Evolutionary conservation across 345 rosid species (phyloP).

Genomic region (Salix dunnii): DNA sequence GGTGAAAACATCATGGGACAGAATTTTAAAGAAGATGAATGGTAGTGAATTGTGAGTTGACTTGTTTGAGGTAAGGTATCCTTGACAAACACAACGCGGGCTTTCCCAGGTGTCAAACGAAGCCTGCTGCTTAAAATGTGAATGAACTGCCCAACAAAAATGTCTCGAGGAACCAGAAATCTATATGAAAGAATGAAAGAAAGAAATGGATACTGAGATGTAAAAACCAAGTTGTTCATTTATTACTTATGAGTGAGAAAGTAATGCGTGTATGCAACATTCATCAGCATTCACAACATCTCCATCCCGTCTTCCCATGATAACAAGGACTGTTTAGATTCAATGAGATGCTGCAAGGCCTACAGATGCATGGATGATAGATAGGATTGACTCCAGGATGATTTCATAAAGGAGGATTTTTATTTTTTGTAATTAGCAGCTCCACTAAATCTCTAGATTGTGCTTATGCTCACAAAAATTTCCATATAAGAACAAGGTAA

Average conservation of each 20-base stretch:
- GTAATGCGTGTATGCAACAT: too few relatives aligned
- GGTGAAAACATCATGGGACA: neutral
- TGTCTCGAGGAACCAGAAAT: conserved; percentile 82
- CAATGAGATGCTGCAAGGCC: neutral
- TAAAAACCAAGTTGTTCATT: too few relatives aligned
- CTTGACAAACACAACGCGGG: conserved; percentile 63
- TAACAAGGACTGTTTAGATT: neutral
- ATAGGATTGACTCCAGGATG: neutral
- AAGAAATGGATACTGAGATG: too few relatives aligned
- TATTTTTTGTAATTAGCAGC: too few relatives aligned
- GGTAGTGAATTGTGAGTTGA: neutral
- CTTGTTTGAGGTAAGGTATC: conserved; percentile 84
- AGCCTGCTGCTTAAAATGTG: conserved; percentile 68
- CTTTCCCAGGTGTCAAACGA: conserved; percentile 10
- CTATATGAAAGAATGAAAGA: conserved; percentile 28
- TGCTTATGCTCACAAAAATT: too few relatives aligned
- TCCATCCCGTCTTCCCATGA: conserved; percentile 73
- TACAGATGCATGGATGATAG: too few relatives aligned
- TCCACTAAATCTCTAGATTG: too few relatives aligned
- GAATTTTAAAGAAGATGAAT: neutral
- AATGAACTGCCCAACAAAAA: conserved; percentile 86
- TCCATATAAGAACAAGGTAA: too few relatives aligned
- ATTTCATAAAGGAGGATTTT: neutral
- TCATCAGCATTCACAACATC: conserved; percentile 9
- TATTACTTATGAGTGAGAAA: too few relatives aligned